Evolutionary conservation across 352 stramenopile species (phyloP).

Genomic region (Phytophthora meadii): DNA sequence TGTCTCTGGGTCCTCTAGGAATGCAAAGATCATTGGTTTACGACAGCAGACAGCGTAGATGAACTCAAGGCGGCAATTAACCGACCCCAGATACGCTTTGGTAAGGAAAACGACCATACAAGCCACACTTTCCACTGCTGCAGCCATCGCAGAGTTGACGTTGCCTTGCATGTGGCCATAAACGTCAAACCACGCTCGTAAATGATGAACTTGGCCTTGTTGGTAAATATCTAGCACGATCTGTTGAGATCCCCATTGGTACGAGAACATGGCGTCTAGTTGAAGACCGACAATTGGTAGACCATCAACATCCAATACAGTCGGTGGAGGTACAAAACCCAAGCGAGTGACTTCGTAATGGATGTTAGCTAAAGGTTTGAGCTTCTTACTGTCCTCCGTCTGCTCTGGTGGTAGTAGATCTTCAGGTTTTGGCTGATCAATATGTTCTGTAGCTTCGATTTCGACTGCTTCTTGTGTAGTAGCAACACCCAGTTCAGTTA

Average conservation of each 20-base stretch:
- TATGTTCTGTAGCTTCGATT: conserved; percentile 6
- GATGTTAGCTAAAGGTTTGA: conserved; percentile 25
- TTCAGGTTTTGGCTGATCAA: conserved; percentile 10
- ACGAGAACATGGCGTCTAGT: conserved; percentile 68
- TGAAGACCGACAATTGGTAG: conserved; percentile 44
- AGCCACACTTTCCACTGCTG: conserved; percentile 59
- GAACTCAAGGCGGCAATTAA: conserved; percentile 72
- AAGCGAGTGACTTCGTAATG: conserved; percentile 54
- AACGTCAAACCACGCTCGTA: conserved; percentile 64
- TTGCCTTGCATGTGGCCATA: conserved; percentile 75
- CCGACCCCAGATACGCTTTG: conserved; percentile 46
- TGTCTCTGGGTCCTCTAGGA: conserved; percentile 42
- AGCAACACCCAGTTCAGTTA: conserved; percentile 22
- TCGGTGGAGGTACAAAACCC: conserved; percentile 31
- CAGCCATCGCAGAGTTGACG: conserved; percentile 68
- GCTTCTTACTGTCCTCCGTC: conserved; percentile 19
- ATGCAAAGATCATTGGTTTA: conserved; percentile 58
- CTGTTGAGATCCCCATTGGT: conserved; percentile 56
- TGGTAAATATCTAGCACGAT: conserved; percentile 52
- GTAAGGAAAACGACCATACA: conserved; percentile 69
- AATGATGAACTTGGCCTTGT: conserved; percentile 43
- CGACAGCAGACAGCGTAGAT: conserved; percentile 46
- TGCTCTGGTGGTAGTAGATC: conserved; percentile 34
- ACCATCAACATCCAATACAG: conserved; percentile 48
- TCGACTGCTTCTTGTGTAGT: conserved; percentile 30